These are phyloP conservation scores for Quercus parvula DNA, from an alignment of 306 rosid genomes.

Conservation along the genomic window DNA sequence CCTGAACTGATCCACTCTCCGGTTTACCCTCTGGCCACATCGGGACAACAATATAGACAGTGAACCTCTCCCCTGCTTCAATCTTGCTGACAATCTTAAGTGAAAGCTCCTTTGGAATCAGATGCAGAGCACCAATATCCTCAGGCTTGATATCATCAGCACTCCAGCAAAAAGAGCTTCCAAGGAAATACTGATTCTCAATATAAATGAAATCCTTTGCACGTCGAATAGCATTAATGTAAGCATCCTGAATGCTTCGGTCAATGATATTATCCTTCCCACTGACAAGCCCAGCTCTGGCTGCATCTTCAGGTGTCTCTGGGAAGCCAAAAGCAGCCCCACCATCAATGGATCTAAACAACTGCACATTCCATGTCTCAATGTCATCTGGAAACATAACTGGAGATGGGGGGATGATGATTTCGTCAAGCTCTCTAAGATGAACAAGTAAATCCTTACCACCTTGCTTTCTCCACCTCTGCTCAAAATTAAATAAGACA, in stretches of 20 bases:
- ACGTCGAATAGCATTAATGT: conserved; percentile 65
- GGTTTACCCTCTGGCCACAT: conserved; percentile 85
- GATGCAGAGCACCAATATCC: conserved; percentile 60
- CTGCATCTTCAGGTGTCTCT: conserved; percentile 71
- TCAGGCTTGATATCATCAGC: conserved; percentile 56
- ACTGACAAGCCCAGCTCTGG: conserved; percentile 67
- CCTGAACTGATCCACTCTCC: conserved; percentile 74
- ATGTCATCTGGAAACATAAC: conserved; percentile 59
- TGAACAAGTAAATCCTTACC: conserved; percentile 59
- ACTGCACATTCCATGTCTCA: conserved; percentile 73
- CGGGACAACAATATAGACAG: conserved; percentile 62
- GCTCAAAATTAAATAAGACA: conserved; percentile 73
- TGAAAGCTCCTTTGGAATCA: conserved; percentile 70
- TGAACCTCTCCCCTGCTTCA: conserved; percentile 68
- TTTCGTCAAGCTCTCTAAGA: conserved; percentile 57
- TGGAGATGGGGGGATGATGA: conserved; percentile 61
- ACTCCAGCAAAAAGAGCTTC: conserved; percentile 60
- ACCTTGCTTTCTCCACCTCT: conserved; percentile 77
- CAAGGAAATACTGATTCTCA: conserved; percentile 77
- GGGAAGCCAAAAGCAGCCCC: conserved; percentile 86
- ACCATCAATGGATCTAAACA: conserved; percentile 74
- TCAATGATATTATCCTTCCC: conserved; percentile 74
- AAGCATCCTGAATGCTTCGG: conserved; percentile 74
- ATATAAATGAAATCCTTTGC: conserved; percentile 70
- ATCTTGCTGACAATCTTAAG: conserved; percentile 70